Percentiles rank a stretch among this genome's conserved stretches.
Conservation (phyloP, 1,284 basidiomycete species). For the Agroathelia rolfsii region DNA sequence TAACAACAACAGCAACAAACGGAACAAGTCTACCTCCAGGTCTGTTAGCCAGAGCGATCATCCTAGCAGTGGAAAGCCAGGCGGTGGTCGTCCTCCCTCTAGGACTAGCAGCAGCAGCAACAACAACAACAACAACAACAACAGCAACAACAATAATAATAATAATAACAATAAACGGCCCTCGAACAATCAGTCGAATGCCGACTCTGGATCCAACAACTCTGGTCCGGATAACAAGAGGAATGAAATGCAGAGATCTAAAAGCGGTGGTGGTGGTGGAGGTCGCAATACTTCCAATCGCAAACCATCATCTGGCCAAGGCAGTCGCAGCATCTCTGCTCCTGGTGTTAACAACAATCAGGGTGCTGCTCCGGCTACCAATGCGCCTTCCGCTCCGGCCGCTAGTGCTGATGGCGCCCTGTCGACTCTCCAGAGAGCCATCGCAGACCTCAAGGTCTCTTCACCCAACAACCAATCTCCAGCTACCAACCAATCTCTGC, state of each 20-base stretch:
- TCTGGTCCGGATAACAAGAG: constrained; percentile 45
- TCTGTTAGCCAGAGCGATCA: no score
- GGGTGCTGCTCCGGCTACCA: constrained; percentile 34
- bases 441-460: constrained; percentile 73
- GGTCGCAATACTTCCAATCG: constrained; percentile 36
- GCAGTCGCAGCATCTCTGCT: constrained; percentile 30
- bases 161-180: constrained; percentile 50
- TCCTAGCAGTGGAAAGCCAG: constrained; percentile 31
- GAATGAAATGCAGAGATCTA: constrained; percentile 49
- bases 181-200: constrained; percentile 25
- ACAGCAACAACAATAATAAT: no score
- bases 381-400: constrained; percentile 23
- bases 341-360: constrained; percentile 29
- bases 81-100: constrained; percentile 47
- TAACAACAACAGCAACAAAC: constrained; percentile 41
- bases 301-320: constrained; percentile 49
- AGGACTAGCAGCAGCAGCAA: constrained; percentile 50
- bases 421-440: constrained; percentile 72
- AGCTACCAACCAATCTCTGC: constrained; percentile 27
- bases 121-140: no score
- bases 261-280: constrained; percentile 33
- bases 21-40: constrained; percentile 43
- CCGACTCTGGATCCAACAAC: constrained; percentile 58
- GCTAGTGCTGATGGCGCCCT: constrained; percentile 45
- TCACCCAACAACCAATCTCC: constrained; percentile 41